Percentiles rank a stretch among this genome's conserved stretches.
Evolutionary conservation across 306 rosid species (phyloP).

Genomic region (Abrus pulchellus): DNA sequence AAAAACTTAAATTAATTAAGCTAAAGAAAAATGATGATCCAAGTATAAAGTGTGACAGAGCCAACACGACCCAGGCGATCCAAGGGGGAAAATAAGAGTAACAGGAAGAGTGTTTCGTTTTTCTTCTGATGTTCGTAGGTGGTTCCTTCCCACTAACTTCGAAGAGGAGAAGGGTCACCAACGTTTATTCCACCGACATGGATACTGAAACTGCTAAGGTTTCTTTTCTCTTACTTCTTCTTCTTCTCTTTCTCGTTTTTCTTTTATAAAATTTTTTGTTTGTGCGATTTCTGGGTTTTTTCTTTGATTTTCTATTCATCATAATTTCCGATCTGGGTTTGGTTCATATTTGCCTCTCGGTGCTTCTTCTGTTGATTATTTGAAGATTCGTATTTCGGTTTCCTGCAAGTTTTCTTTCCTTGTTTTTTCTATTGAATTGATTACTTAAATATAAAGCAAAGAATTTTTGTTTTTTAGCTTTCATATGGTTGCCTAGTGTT

Average conservation of each 20-base stretch:
- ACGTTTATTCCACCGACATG: slow-evolving; percentile 45
- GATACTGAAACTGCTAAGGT: slow-evolving; percentile 34
- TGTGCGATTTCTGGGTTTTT: neutral
- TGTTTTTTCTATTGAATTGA: neutral
- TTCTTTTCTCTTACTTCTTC: neutral
- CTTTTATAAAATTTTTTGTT: neutral
- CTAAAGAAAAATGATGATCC: no score
- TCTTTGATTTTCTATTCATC: slow-evolving; percentile 11
- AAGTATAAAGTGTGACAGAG: neutral
- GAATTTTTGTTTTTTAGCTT: neutral
- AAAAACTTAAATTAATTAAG: no score
- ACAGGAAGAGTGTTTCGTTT: neutral
- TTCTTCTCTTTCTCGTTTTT: neutral
- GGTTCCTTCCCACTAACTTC: slow-evolving; percentile 47
- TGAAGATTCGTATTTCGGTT: slow-evolving; percentile 16
- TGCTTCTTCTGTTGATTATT: slow-evolving; percentile 15
- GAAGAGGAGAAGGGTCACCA: slow-evolving; percentile 68
- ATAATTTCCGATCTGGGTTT: slow-evolving; percentile 56
- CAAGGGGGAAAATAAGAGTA: neutral
- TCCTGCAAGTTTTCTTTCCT: slow-evolving; percentile 3
- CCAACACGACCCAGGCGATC: neutral
- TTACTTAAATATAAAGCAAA: slow-evolving; percentile 26
- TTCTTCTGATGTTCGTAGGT: slow-evolving; percentile 70
- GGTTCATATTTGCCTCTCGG: neutral
- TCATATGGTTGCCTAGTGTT: neutral